These are phyloP conservation scores for Penicillium goetzii DNA, from an alignment of 495 filamentous ascomycete species.

Conservation along the genomic window DNA sequence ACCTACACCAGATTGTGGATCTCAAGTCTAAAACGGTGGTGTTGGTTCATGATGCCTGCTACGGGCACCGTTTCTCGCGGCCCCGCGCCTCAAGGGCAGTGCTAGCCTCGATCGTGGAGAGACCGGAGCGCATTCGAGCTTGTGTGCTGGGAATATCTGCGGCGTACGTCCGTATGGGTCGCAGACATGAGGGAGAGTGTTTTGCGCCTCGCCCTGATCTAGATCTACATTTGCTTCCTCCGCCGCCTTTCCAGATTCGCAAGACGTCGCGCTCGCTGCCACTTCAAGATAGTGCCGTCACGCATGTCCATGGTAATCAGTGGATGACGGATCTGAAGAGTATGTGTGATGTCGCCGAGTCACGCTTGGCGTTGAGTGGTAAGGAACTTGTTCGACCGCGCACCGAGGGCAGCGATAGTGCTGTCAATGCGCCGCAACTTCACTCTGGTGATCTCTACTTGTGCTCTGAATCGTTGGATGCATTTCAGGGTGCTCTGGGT, in stretches of 20 bases:
- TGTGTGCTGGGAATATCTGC: slow-evolving; percentile 76
- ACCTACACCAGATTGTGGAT: slow-evolving; percentile 58
- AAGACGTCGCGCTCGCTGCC: slow-evolving; percentile 69
- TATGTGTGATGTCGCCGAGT: slow-evolving; percentile 80
- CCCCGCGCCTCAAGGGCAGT: slow-evolving; percentile 69
- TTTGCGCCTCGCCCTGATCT: slow-evolving; percentile 65
- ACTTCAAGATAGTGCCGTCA: slow-evolving; percentile 70
- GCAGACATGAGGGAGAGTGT: slow-evolving; percentile 71
- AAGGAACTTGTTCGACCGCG: slow-evolving; percentile 74
- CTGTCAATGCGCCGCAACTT: slow-evolving; percentile 53
- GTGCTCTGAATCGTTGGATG: slow-evolving; percentile 79
- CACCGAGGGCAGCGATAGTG: slow-evolving; percentile 42
- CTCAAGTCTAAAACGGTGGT: slow-evolving; percentile 70
- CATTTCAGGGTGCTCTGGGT: slow-evolving; percentile 85
- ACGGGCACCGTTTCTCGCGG: slow-evolving; percentile 85
- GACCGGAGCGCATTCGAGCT: slow-evolving; percentile 89
- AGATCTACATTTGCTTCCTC: slow-evolving; percentile 51
- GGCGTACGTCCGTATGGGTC: slow-evolving; percentile 88
- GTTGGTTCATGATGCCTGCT: slow-evolving; percentile 88
- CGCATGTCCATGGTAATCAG: slow-evolving; percentile 78
- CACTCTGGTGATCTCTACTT: slow-evolving; percentile 90
- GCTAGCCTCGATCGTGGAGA: slow-evolving; percentile 80
- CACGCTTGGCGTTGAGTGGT: slow-evolving; percentile 68
- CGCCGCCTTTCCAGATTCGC: slow-evolving; percentile 78
- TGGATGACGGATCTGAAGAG: slow-evolving; percentile 91